These are phyloP conservation scores for Glycine latifolia DNA, from an alignment of 306 rosid genomes.

Conservation along the genomic window DNA sequence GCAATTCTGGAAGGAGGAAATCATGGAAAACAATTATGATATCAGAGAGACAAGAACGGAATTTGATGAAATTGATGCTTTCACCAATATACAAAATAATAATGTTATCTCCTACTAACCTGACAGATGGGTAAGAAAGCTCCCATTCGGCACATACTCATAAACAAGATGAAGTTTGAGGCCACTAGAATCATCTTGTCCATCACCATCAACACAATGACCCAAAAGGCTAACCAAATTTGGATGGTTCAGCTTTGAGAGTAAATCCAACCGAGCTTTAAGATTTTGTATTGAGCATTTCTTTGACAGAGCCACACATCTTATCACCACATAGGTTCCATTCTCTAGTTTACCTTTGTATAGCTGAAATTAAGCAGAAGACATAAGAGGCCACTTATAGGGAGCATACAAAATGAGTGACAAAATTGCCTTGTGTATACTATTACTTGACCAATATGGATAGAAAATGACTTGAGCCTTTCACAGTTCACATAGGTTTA, in stretches of 20 bases:
- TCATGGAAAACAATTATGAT: neutral
- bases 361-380: slow-evolving; percentile 58
- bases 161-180: slow-evolving; percentile 69
- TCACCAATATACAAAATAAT: neutral
- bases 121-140: slow-evolving; percentile 65
- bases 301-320: slow-evolving; percentile 63
- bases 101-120: slow-evolving; percentile 53
- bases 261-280: slow-evolving; percentile 73
- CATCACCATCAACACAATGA: slow-evolving; percentile 68
- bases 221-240: slow-evolving; percentile 88
- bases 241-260: slow-evolving; percentile 91
- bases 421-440: neutral
- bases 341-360: slow-evolving; percentile 79
- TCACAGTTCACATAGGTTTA: neutral
- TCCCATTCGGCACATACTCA: slow-evolving; percentile 73
- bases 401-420: neutral
- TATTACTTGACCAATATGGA: neutral
- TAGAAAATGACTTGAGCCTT: neutral
- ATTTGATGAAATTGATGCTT: neutral
- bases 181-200: slow-evolving; percentile 62
- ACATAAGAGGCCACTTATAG: neutral
- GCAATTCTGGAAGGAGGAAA: neutral
- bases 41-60: neutral
- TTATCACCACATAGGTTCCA: slow-evolving; percentile 66
- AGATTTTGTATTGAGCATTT: slow-evolving; percentile 73